A percentile compares a stretch with the other conserved stretches of the same genome.
phyloP scores from a whole-genome alignment of 2,329 filamentous ascomycete species.

The Neofusicoccum sp. region DNA sequence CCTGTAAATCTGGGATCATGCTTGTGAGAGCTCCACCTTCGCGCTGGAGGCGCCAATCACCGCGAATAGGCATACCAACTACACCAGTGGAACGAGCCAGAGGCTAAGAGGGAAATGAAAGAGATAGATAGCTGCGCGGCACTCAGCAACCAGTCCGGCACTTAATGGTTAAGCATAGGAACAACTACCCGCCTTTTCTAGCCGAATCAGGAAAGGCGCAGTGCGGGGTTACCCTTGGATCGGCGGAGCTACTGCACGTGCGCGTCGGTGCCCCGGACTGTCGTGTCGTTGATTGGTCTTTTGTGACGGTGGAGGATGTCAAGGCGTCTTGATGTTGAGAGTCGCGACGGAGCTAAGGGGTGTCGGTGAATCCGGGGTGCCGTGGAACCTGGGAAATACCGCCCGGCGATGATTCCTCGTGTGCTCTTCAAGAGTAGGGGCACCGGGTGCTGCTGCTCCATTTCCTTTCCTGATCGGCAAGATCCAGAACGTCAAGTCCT shows the following conservation, averaged over 20 bases:
- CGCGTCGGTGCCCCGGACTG: not conserved
- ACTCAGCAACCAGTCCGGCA: not conserved
- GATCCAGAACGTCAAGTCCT: too few species aligned
- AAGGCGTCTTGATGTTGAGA: not conserved
- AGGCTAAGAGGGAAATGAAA: not conserved
- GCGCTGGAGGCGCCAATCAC: slow-evolving; percentile 41
- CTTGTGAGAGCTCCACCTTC: slow-evolving; percentile 44
- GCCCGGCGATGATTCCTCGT: not conserved
- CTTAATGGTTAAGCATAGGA: not conserved
- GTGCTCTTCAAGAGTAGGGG: not conserved
- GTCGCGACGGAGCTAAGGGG: not conserved
- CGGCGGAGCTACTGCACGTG: not conserved
- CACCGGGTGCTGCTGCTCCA: too few species aligned
- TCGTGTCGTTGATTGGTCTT: not conserved
- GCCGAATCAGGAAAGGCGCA: not conserved
- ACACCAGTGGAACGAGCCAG: not conserved
- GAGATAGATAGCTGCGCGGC: not conserved
- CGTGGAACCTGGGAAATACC: not conserved
- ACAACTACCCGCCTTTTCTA: not conserved
- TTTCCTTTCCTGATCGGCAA: too few species aligned
- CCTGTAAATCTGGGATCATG: too few species aligned
- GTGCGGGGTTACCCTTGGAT: not conserved
- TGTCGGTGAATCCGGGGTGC: not conserved
- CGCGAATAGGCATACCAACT: slow-evolving; percentile 24
- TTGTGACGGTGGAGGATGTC: too few species aligned